Conservation (phyloP, 257 asterid species). For the Forsythia suspensa region DNA sequence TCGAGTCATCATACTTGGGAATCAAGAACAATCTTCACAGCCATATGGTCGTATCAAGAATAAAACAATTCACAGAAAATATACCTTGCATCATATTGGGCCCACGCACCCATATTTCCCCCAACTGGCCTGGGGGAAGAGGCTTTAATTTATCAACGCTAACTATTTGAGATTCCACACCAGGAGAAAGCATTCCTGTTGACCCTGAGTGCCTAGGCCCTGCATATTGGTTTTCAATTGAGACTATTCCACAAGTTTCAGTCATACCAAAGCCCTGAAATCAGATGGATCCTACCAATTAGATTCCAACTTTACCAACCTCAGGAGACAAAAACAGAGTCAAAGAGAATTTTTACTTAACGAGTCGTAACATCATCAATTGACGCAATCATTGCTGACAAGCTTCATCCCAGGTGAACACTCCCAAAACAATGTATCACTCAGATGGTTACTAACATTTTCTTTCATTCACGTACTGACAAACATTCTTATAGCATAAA, state of each 20-base stretch:
- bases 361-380: neutral
- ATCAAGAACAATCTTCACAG: neutral
- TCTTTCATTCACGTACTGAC: too few species aligned
- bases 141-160: conserved; percentile 67
- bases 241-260: conserved; percentile 78
- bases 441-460: too few species aligned
- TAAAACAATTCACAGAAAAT: neutral
- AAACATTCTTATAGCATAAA: too few species aligned
- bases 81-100: conserved; percentile 91
- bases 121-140: conserved; percentile 77
- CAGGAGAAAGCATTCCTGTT: conserved; percentile 67
- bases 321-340: conserved; percentile 7
- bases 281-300: conserved; percentile 9
- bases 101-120: conserved; percentile 96
- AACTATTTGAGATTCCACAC: conserved; percentile 74
- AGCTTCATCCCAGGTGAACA: conserved; percentile 2
- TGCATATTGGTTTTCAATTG: conserved; percentile 47
- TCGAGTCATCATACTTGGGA: neutral
- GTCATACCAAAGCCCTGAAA: conserved; percentile 98
- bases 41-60: neutral
- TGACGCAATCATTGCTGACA: neutral
- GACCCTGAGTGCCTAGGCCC: conserved; percentile 90
- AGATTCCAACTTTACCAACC: conserved; percentile 3
- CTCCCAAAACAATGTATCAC: neutral
- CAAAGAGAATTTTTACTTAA: conserved; percentile 5